Percentiles rank a stretch among this genome's conserved stretches.
These are phyloP conservation scores for Thermochaetoides thermophila DNA, from an alignment of 495 filamentous ascomycete species.

Conservation along the genomic window DNA sequence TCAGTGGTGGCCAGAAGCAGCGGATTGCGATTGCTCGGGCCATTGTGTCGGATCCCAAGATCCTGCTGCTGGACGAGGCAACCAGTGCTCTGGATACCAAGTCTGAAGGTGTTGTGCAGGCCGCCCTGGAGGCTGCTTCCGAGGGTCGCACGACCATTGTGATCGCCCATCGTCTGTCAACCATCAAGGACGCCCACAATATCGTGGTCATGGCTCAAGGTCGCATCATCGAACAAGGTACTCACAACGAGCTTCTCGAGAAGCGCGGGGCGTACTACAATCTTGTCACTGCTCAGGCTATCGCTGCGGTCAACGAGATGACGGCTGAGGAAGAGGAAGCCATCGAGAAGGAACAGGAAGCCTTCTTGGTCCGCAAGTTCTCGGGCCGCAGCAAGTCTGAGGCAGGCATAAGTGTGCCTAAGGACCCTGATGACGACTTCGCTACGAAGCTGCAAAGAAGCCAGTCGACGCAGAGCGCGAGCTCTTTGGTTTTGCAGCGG, in stretches of 20 bases:
- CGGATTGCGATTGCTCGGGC: constrained; percentile 78
- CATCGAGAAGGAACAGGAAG: constrained; percentile 28
- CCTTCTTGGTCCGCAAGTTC: constrained; percentile 31
- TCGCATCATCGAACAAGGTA: constrained; percentile 71
- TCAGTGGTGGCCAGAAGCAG: constrained; percentile 93
- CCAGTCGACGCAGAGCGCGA: constrained; percentile 52
- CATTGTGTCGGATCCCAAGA: constrained; percentile 84
- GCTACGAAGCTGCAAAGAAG: constrained; percentile 41
- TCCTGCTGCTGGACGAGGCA: constrained; percentile 87
- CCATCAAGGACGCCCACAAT: constrained; percentile 86
- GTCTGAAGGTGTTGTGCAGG: constrained; percentile 88
- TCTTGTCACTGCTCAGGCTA: constrained; percentile 42
- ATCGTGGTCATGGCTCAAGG: constrained; percentile 87
- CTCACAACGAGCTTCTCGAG: constrained; percentile 51
- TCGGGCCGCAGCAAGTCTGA: constrained; percentile 17
- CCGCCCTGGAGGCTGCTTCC: constrained; percentile 73
- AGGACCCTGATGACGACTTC: constrained; percentile 48
- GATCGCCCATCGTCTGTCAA: constrained; percentile 88
- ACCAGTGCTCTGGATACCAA: constrained; percentile 93
- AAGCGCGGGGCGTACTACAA: constrained; percentile 42
- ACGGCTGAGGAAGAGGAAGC: constrained; percentile 30
- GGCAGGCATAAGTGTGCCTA: constrained; percentile 13
- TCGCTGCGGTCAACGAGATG: constrained; percentile 44
- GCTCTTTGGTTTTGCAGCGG: constrained; percentile 50
- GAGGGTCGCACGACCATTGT: constrained; percentile 90